phyloP scores from a whole-genome alignment of 2,329 filamentous ascomycete species.

The Harringtonia aguacate region DNA sequence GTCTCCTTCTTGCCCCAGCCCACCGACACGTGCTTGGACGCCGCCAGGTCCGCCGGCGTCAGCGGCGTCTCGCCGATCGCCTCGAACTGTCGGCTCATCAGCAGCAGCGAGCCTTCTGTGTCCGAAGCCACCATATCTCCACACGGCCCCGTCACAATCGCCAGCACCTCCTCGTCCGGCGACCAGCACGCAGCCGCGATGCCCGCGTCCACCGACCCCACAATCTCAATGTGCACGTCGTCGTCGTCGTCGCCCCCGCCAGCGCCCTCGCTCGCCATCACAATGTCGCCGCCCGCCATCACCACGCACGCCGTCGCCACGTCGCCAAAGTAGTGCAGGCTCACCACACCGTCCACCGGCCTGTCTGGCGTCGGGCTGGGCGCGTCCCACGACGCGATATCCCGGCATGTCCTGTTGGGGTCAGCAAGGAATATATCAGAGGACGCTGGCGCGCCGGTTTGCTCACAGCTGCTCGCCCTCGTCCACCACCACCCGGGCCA shows the following conservation, averaged over 20 bases:
- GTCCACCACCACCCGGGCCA: slow-evolving; percentile 40
- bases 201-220: slow-evolving; percentile 86
- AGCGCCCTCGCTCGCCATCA: slow-evolving; percentile 66
- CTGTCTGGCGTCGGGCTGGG: slow-evolving; percentile 70
- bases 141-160: slow-evolving; percentile 58
- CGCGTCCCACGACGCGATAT: slow-evolving; percentile 81
- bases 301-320: slow-evolving; percentile 69
- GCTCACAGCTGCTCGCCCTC: too few species aligned
- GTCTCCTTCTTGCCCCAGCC: slow-evolving; percentile 98
- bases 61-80: slow-evolving; percentile 66
- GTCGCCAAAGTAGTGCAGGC: slow-evolving; percentile 78
- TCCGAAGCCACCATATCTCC: not conserved
- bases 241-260: slow-evolving; percentile 19
- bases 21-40: slow-evolving; percentile 90
- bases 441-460: too few species aligned
- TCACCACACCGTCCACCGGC: slow-evolving; percentile 62
- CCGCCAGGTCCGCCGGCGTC: slow-evolving; percentile 64
- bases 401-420: slow-evolving; percentile 16
- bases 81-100: slow-evolving; percentile 91
- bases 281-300: slow-evolving; percentile 81
- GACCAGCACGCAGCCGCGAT: slow-evolving; percentile 89
- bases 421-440: too few species aligned
- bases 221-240: slow-evolving; percentile 75
- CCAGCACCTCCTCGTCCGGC: slow-evolving; percentile 83
- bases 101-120: slow-evolving; percentile 59